A percentile compares a stretch with the other conserved stretches of the same genome.
These are phyloP conservation scores for Suhomyces yuchorum DNA, from an alignment of 1,139 yeast genomes.

Conservation along the genomic window DNA sequence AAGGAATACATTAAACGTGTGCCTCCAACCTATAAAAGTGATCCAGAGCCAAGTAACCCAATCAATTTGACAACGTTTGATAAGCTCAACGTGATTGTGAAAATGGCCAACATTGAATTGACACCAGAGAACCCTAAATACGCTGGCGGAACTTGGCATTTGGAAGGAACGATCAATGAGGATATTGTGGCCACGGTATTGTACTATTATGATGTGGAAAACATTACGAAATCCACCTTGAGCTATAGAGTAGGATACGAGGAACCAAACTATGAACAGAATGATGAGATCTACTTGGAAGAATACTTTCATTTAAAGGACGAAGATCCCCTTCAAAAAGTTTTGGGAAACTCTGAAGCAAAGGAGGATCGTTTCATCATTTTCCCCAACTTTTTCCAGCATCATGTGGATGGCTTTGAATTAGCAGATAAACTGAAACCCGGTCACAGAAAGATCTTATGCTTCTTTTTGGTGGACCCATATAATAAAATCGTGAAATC, in stretches of 20 bases:
- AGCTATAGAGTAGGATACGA: conserved; percentile 35
- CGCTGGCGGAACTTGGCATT: conserved; percentile 49
- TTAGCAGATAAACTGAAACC: conserved; percentile 36
- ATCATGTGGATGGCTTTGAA: conserved; percentile 42
- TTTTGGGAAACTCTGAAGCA: conserved; percentile 30
- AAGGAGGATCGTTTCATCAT: conserved; percentile 33
- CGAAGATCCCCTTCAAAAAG: neutral
- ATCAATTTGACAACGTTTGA: conserved; percentile 25
- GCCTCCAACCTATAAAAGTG: neutral
- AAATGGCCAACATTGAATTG: conserved; percentile 44
- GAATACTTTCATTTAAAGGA: neutral
- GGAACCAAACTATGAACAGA: conserved; percentile 42
- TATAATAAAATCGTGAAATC: conserved; percentile 30
- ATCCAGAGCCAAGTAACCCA: conserved; percentile 15
- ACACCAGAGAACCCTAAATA: conserved; percentile 45
- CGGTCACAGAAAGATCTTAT: conserved; percentile 44
- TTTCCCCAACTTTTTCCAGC: conserved; percentile 46
- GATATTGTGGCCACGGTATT: conserved; percentile 46
- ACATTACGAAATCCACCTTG: conserved; percentile 39
- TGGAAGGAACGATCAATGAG: conserved; percentile 47
- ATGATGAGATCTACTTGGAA: conserved; percentile 25
- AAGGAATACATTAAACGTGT: neutral
- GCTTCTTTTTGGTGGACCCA: conserved; percentile 46
- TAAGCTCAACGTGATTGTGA: conserved; percentile 40
- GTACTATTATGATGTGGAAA: conserved; percentile 46